Conservation (phyloP, 2,329 filamentous ascomycete genomes). For the Grosmannia penicillata region DNA sequence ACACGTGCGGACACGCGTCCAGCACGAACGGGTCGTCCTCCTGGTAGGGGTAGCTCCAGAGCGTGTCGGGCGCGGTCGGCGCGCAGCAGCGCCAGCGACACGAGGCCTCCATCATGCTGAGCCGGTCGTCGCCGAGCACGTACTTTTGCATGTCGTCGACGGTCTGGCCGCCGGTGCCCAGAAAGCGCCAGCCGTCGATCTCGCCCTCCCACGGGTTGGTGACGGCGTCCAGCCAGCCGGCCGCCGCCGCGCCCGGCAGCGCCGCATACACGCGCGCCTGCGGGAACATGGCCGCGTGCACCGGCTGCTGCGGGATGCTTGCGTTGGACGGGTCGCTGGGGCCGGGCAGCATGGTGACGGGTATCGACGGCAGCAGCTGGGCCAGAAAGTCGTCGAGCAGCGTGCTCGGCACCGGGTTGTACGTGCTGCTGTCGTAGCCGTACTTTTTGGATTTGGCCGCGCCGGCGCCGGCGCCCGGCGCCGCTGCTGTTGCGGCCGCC, state of each 20-base stretch:
- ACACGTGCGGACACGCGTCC: constrained; percentile 73
- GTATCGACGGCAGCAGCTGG: constrained; percentile 68
- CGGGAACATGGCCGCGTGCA: constrained; percentile 86
- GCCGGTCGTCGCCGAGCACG: constrained; percentile 57
- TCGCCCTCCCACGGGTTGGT: constrained; percentile 93
- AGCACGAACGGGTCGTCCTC: constrained; percentile 85
- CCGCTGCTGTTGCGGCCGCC: background rate
- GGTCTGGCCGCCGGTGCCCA: constrained; percentile 83
- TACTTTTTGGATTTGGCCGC: constrained; percentile 67
- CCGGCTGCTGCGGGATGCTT: constrained; percentile 79
- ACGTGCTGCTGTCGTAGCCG: constrained; percentile 79
- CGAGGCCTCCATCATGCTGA: constrained; percentile 90
- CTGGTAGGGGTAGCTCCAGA: constrained; percentile 96
- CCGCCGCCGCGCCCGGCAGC: constrained; percentile 15
- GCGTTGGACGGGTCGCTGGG: constrained; percentile 75
- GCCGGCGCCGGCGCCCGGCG: constrained; percentile 21
- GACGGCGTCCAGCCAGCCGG: constrained; percentile 63
- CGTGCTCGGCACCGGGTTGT: constrained; percentile 74
- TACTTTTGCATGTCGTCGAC: constrained; percentile 92
- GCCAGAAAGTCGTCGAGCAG: constrained; percentile 74
- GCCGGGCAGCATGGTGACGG: constrained; percentile 79
- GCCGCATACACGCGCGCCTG: constrained; percentile 53
- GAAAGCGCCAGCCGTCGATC: constrained; percentile 74
- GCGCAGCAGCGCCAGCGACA: constrained; percentile 82
- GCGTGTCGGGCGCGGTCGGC: constrained; percentile 86